Percentiles rank a stretch among this genome's conserved stretches.
These are phyloP conservation scores for Aspergillus fumigatus DNA, from an alignment of 2,329 filamentous ascomycete genomes.

Conservation along the genomic window DNA sequence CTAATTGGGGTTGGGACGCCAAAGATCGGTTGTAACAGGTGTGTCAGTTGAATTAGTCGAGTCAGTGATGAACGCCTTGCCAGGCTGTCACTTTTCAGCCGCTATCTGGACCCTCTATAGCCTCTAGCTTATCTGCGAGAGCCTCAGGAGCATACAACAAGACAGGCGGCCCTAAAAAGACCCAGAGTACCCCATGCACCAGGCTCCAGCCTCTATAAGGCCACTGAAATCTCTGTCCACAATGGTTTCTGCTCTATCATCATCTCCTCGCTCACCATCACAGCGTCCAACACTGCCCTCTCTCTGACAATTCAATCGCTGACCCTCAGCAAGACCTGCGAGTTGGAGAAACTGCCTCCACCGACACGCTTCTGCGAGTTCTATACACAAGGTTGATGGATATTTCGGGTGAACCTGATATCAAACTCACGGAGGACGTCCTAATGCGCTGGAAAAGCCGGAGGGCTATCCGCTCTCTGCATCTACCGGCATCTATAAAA, in stretches of 20 bases:
- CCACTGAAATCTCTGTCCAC: not conserved
- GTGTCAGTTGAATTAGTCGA: no score
- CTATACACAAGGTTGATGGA: conserved; percentile 24
- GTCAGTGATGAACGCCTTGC: no score
- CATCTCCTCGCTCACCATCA: not conserved
- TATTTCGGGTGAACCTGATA: conserved; percentile 13
- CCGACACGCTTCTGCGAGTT: conserved; percentile 8
- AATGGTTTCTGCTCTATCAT: not conserved
- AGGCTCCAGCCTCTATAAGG: not conserved
- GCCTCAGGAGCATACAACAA: no score
- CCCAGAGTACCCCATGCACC: no score
- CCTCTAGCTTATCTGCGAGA: no score
- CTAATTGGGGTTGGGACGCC: no score
- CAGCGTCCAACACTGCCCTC: not conserved
- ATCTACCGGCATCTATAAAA: not conserved
- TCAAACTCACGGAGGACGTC: conserved; percentile 21
- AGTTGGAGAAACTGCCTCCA: conserved; percentile 21
- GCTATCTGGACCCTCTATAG: no score
- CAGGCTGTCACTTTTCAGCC: no score
- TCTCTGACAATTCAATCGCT: conserved; percentile 17
- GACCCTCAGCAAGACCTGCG: conserved; percentile 23
- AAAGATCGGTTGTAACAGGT: not conserved
- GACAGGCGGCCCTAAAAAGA: no score
- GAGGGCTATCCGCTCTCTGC: not conserved
- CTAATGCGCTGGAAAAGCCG: conserved; percentile 12